Percentiles rank a stretch among this genome's conserved stretches.
These are phyloP conservation scores for Leishmania lainsoni DNA, from an alignment of 208 protist genomes.

Conservation along the genomic window DNA sequence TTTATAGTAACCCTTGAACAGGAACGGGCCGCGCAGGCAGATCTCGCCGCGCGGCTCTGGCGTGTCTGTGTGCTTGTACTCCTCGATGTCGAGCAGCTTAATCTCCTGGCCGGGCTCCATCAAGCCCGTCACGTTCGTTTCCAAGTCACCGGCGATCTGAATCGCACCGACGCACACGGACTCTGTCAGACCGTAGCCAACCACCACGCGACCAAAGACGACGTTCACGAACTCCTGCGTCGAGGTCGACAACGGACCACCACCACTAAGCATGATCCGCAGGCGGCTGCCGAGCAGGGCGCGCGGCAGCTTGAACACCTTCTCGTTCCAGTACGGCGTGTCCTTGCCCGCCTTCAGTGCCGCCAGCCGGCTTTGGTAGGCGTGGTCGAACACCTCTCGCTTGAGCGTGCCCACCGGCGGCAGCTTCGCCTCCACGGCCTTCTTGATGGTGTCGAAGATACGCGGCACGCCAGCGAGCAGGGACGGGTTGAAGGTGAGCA, in stretches of 20 bases:
- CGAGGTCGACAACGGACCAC: slow-evolving; percentile 67
- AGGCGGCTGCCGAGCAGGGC: slow-evolving; percentile 66
- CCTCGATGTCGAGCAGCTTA: slow-evolving; percentile 91
- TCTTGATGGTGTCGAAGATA: slow-evolving; percentile 87
- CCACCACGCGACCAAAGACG: slow-evolving; percentile 54
- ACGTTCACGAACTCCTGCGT: slow-evolving; percentile 90
- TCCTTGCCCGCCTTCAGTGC: slow-evolving; percentile 77
- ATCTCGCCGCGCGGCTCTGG: slow-evolving; percentile 85
- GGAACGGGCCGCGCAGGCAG: slow-evolving; percentile 68
- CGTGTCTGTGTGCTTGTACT: slow-evolving; percentile 82
- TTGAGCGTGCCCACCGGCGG: slow-evolving; percentile 67
- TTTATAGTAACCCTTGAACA: slow-evolving; percentile 93
- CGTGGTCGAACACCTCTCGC: slow-evolving; percentile 72
- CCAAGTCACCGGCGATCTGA: slow-evolving; percentile 60
- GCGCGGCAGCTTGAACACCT: slow-evolving; percentile 68
- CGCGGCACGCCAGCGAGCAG: slow-evolving; percentile 85
- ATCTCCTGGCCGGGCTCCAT: slow-evolving; percentile 81
- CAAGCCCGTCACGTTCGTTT: slow-evolving; percentile 62
- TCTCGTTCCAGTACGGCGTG: slow-evolving; percentile 86
- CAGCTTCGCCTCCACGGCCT: slow-evolving; percentile 77
- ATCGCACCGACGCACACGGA: slow-evolving; percentile 79
- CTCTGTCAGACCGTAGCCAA: slow-evolving; percentile 93
- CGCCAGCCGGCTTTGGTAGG: slow-evolving; percentile 59
- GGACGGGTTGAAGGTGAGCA: slow-evolving; percentile 77
- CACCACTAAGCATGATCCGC: slow-evolving; percentile 76